Conservation (phyloP, 2,329 filamentous ascomycete genomes). For the Trichophyton schoenleinii region DNA sequence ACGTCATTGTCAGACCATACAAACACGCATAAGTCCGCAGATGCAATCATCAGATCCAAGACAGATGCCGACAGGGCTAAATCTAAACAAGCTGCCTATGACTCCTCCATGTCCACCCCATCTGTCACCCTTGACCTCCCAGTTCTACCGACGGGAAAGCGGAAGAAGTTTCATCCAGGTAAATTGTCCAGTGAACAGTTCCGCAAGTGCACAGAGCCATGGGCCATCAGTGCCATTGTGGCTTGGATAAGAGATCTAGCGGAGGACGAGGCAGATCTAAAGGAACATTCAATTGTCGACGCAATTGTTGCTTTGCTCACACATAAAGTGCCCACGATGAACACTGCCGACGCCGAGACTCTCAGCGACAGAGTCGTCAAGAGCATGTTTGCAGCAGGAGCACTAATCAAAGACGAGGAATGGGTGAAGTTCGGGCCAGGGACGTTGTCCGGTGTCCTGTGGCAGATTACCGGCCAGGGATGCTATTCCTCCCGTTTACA, state of each 20-base stretch:
- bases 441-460: conserved; percentile 75
- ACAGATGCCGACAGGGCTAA: conserved; percentile 69
- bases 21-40: conserved; percentile 57
- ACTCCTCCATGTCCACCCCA: conserved; percentile 19
- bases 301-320: conserved; percentile 82
- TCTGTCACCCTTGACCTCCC: conserved; percentile 67
- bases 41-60: conserved; percentile 78
- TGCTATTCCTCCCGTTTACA: conserved; percentile 85
- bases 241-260: conserved; percentile 79
- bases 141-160: conserved; percentile 63
- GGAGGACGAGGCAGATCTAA: conserved; percentile 80
- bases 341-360: conserved; percentile 88
- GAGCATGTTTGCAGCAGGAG: conserved; percentile 65
- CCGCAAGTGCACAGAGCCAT: conserved; percentile 73
- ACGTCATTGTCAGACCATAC: conserved; percentile 74
- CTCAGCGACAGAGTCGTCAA: conserved; percentile 65
- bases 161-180: conserved; percentile 71
- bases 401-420: conserved; percentile 79
- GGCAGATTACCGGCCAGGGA: conserved; percentile 79
- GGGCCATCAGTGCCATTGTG: conserved; percentile 82
- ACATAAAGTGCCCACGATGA: conserved; percentile 94
- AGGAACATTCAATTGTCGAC: conserved; percentile 71
- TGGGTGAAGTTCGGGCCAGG: conserved; percentile 88
- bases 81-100: conserved; percentile 33
- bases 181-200: conserved; percentile 75